Evolutionary conservation across 2,329 filamentous ascomycete species (phyloP), one percentile per base, ranked within the genome.

Genomic region (Claviceps cyperi): DNA sequence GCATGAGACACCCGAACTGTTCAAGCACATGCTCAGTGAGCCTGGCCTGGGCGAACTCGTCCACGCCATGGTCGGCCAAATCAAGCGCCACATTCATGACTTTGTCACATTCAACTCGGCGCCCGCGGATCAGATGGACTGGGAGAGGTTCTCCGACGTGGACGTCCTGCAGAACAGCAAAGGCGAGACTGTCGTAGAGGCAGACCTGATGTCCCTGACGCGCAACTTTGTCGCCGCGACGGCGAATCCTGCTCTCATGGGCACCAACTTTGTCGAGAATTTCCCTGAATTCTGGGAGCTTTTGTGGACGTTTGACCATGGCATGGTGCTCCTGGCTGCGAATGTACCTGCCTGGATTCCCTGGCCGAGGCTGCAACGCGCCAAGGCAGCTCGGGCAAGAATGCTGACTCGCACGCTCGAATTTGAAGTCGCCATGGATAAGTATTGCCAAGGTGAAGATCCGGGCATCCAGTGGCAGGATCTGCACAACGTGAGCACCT

Each of bases 231-330:
- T 67, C 8, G 63, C 64, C 24, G 59, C 57, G 19, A 63, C 65
- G 2, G 61, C 65, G 8, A 67, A 60, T 13, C 54, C 58, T 3
- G 59, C 64, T 2, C 56, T 70, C 5, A 64, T 69, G 45, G 69
- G 69, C n/a, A 64, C 62, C 3, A 64, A 70, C 51, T 68, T 70
- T 56, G 60, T 68, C 43, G 61, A 68, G 28, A 67, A 70, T 53
- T 69, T 65, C 14, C 61, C 65, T 2, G 62, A 67, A 0, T 61
- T 69, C 19, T 67, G 65, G 59, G 54, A 63, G 36, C 55, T 62
- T 13, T 52, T 71, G 38, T 71, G 67, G 67, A 52, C 55, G 8
- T 66, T 67, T 40, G 65, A 69, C 49, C 57, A 63, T 2, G 61
- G 57, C 3, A 63, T 69, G 44, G 50, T 61, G 9, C 52, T 59